Conservation (phyloP, 345 rosid genomes). For the Psidium friedrichsthalianum region DNA sequence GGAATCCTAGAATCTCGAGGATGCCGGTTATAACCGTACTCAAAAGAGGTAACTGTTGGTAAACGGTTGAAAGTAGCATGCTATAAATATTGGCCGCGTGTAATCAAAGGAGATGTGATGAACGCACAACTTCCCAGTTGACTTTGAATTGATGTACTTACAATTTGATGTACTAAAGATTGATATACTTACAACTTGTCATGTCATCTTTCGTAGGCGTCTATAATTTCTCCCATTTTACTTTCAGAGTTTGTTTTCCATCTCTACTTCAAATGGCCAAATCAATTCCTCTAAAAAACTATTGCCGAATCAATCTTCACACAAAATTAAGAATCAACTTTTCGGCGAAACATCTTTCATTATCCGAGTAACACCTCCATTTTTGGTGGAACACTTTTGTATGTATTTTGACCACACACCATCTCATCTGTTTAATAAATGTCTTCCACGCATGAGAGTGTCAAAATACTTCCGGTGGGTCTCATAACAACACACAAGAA, state of each 20-base stretch:
- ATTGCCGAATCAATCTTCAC: not conserved
- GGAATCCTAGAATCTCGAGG: not conserved
- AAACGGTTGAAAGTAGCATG: not conserved
- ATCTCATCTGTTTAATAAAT: not conserved
- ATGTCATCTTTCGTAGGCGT: not conserved
- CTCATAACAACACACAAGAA: not conserved
- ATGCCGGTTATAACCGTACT: not conserved
- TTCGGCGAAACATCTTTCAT: not conserved
- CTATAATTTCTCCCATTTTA: not conserved
- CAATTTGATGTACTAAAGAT: not conserved
- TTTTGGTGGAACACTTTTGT: not conserved
- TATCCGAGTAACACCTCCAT: not conserved
- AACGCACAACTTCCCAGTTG: not conserved
- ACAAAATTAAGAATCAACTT: not conserved
- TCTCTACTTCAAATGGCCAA: not conserved
- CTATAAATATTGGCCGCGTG: not conserved
- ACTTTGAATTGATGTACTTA: not conserved
- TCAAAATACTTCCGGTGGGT: not conserved
- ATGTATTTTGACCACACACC: not conserved
- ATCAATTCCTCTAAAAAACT: not conserved
- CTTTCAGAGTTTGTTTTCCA: not conserved
- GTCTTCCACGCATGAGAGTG: not conserved
- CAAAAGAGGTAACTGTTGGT: not conserved
- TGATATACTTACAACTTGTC: not conserved
- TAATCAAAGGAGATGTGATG: too few species aligned